Evolutionary conservation across 352 stramenopile genomes (phyloP), one percentile per base, ranked within the genome.

Genomic region (Hyaloperonospora brassicae): DNA sequence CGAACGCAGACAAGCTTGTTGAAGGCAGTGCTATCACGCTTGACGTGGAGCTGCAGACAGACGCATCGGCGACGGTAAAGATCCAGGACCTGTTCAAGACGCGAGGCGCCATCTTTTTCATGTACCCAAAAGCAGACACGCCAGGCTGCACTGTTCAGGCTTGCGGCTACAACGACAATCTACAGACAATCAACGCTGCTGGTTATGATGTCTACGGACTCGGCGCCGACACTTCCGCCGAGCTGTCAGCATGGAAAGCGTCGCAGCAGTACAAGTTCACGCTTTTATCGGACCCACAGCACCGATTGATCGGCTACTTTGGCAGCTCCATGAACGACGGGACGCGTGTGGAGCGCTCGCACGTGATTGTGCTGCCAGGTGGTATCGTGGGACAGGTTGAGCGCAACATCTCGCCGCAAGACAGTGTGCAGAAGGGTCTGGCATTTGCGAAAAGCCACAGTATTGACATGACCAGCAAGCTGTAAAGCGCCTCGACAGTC

Each of bases 41-140:
- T 36, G 69, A 87, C 41, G 59, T 78, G 1, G 80, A 88, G 55
- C 68, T 94, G 38, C 59, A 81, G 55, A 94, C 66, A 9, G 72
- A 94, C 45, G 67, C 77, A 12, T 74, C 64, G 14, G 68, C 73
- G 22, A 70, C 50, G 11, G 73, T 90, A 11, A 68, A 74, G 44
- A 68, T 93, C 38, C 80, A 89, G 50, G 70, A 83, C 17, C 50
- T 94, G 35, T 75, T 91, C 54, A 73, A 87, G 55, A 77, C 84
- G 5, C 72, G 81, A 13, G 83, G 81, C 21, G 79, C 68, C 39
- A 84, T 94, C 50, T 90, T 94, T 66, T 94, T 94, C 64, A 93
- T 93, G 78, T 94, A 86, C 62, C 82, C 84, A 5, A 90, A 90
- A 55, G 84, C 84, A 0, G 78, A 94, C 58, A 94, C 84, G 7